Conservation (phyloP, 306 rosid species). For the Urtica urens region DNA sequence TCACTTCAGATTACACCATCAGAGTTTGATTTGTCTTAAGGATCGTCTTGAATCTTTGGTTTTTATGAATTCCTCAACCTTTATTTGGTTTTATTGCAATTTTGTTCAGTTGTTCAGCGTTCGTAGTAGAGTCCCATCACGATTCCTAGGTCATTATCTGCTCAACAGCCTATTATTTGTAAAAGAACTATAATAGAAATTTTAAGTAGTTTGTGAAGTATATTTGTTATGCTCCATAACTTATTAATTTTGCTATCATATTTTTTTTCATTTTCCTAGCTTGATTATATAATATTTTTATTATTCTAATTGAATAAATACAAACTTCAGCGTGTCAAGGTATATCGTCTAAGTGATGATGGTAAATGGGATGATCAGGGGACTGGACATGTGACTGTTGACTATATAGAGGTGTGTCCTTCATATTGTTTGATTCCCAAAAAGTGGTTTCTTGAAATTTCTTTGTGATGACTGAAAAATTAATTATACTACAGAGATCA, state of each 20-base stretch:
- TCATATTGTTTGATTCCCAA: slow-evolving; percentile 3
- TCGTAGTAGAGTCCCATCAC: too few relatives aligned
- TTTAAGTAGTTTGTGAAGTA: not conserved
- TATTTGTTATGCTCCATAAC: not conserved
- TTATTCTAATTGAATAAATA: slow-evolving; percentile 1
- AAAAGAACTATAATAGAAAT: too few relatives aligned
- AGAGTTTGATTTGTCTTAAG: too few relatives aligned
- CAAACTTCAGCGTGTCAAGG: slow-evolving; percentile 85
- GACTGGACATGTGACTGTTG: slow-evolving; percentile 83
- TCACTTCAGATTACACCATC: too few relatives aligned
- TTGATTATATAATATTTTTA: not conserved
- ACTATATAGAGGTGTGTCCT: slow-evolving; percentile 73
- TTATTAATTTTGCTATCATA: not conserved
- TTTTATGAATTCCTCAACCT: too few relatives aligned
- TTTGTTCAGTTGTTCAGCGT: too few relatives aligned
- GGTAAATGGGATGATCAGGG: slow-evolving; percentile 99
- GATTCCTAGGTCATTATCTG: too few relatives aligned
- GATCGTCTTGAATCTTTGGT: too few relatives aligned
- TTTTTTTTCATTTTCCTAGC: not conserved
- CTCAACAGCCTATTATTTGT: too few relatives aligned
- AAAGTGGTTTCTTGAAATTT: not conserved
- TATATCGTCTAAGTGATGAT: slow-evolving; percentile 82
- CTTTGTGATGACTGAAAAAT: slow-evolving; percentile 8
- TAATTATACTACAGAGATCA: slow-evolving; percentile 50
- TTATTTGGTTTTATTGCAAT: too few relatives aligned